Conservation (phyloP, 768 basidiomycete genomes). For the Auriscalpium orientale region DNA sequence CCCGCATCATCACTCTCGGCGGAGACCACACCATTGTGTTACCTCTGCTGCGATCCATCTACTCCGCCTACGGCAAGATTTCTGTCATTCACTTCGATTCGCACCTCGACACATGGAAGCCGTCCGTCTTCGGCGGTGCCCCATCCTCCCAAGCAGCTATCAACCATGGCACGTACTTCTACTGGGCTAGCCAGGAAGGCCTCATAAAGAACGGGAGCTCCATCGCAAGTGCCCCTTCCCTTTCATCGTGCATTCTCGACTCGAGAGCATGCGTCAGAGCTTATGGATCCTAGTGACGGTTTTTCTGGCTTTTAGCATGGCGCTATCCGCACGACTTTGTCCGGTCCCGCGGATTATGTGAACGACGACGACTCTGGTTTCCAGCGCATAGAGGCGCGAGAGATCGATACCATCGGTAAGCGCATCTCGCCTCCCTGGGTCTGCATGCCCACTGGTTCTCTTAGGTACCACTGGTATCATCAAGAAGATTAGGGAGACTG, state of each 20-base stretch:
- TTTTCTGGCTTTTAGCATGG: constrained; percentile 53
- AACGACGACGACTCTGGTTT: constrained; percentile 79
- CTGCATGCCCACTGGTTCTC: background rate
- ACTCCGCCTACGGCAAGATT: constrained; percentile 72
- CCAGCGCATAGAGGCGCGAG: constrained; percentile 74
- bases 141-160: constrained; percentile 67
- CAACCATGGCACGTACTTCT: constrained; percentile 88
- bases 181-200: constrained; percentile 80
- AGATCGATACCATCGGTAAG: constrained; percentile 74
- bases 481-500: constrained; percentile 69
- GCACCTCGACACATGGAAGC: constrained; percentile 77
- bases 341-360: constrained; percentile 66
- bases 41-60: constrained; percentile 58
- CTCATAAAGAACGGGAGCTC: constrained; percentile 70
- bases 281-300: constrained; percentile 70
- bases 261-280: constrained; percentile 21
- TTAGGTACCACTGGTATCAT: constrained; percentile 70
- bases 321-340: constrained; percentile 79
- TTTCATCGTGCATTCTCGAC: constrained; percentile 8
- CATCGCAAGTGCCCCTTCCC: constrained; percentile 64
- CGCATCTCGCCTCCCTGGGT: background rate
- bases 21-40: constrained; percentile 84
- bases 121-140: constrained; percentile 65
- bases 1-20: constrained; percentile 74
- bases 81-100: constrained; percentile 86